These are phyloP conservation scores for Blastocystis sp. DNA, from an alignment of 352 stramenopile species.

Conservation along the genomic window DNA sequence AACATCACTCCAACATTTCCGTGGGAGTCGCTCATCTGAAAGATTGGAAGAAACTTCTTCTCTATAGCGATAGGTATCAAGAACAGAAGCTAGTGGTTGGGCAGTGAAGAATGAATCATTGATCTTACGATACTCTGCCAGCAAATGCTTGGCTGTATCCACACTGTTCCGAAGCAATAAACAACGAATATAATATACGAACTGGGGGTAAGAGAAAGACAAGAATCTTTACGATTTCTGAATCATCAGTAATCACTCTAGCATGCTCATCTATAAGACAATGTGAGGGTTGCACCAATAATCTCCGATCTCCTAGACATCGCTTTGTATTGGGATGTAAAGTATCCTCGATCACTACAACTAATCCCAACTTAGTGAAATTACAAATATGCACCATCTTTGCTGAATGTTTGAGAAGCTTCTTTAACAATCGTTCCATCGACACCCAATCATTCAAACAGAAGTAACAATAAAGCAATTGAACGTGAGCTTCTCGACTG, in stretches of 20 bases:
- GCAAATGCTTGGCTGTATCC: not conserved
- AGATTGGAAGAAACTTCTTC: not conserved
- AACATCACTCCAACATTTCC: not conserved
- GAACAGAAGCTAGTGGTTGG: not conserved
- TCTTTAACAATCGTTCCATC: constrained; percentile 17
- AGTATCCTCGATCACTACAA: constrained; percentile 35
- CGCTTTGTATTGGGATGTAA: not conserved
- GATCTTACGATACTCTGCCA: not conserved
- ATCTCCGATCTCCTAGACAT: not conserved
- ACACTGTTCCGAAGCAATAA: constrained; percentile 30
- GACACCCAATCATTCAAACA: not conserved
- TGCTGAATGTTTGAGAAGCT: not conserved
- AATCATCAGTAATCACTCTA: not conserved
- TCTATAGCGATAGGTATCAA: not conserved
- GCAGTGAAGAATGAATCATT: not conserved
- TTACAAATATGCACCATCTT: not conserved
- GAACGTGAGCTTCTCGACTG: constrained; percentile 25
- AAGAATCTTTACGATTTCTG: not conserved
- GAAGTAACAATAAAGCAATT: constrained; percentile 43
- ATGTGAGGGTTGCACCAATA: not conserved
- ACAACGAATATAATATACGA: constrained; percentile 31
- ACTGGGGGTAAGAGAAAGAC: not conserved
- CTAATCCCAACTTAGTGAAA: not conserved
- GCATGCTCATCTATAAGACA: constrained; percentile 21
- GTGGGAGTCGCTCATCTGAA: not conserved